Percentiles rank a stretch among this genome's conserved stretches.
These are phyloP conservation scores for Cladosporium sp. DNA, from an alignment of 2,329 filamentous ascomycete genomes.

Conservation along the genomic window DNA sequence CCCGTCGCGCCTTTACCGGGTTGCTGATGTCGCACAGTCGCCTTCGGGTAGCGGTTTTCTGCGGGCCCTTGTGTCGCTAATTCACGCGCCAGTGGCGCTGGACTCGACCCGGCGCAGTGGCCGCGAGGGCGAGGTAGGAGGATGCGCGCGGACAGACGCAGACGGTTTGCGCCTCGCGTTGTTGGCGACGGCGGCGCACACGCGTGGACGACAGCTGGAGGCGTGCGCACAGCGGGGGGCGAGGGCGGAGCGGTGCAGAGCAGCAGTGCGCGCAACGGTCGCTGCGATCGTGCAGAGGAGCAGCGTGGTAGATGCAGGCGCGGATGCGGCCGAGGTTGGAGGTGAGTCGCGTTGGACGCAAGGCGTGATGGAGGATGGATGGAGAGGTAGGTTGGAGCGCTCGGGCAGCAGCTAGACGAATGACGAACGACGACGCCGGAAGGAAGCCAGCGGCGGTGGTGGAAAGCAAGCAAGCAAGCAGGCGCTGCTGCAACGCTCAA, in stretches of 20 bases:
- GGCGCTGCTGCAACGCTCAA: neutral
- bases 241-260: neutral
- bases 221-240: conserved; percentile 14
- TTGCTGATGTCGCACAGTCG: conserved; percentile 16
- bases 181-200: conserved; percentile 7
- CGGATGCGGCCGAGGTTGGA: neutral
- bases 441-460: neutral
- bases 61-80: conserved; percentile 18
- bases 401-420: neutral
- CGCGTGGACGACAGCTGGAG: conserved; percentile 2
- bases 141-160: neutral
- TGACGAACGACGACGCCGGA: neutral
- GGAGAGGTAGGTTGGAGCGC: neutral
- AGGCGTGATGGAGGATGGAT: neutral
- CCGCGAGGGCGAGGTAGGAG: conserved; percentile 7
- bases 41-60: conserved; percentile 11
- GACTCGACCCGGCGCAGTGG: conserved; percentile 16
- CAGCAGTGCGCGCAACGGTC: neutral
- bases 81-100: conserved; percentile 19
- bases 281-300: conserved; percentile 7
- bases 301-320: conserved; percentile 5
- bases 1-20: conserved; percentile 26
- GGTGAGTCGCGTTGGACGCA: conserved; percentile 8
- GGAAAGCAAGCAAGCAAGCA: neutral
- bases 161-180: neutral